Base-by-base conservation (phyloP, 208 protist species). In the Naegleria gruberi region DNA sequence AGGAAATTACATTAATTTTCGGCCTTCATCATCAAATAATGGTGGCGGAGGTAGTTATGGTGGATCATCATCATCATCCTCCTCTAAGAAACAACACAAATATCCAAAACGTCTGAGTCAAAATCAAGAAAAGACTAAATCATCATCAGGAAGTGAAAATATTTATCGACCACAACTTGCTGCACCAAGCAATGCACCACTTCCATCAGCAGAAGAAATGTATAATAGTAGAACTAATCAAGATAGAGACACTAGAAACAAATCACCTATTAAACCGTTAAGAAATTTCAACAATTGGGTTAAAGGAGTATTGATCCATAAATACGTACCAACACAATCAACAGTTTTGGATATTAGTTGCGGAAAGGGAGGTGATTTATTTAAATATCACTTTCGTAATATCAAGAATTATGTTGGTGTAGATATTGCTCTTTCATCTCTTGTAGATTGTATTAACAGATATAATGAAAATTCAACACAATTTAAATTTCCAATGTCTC, bases 241-340 rank as follows among this genome's bases (percentile, higher is more conserved):
- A 77, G 65, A 77, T 77, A 77, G 65, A 77, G 65, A 77, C 12
- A 77, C 65, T 30, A 30, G 65, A 8, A 77, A 77, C 34, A n/a
- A 5, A 37, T 77, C 65, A 8, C 65, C 65, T 7, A 77, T 77
- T 77, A 77, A 37, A 37, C 65, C 65, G 30, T 77, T 83, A 43
- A 83, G 77, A 44, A 83, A 83, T 26, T 89, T 89, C 26, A 89
- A 89, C 46, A 89, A 89, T 45, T 89, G 86, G 86, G 40, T 89
- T 19, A 89, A 89, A 45, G 12, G 23, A 37, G 51, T 89, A 10
- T 45, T 89, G 40, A 89, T 89, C 4, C 37, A n/a, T 19, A 41
- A 77, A 89, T 89, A 89, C 46, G 45, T 65, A 4, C 57, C 57
- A 37, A 26, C 6, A 34, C 43, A 42, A n/a, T 7, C 15, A 7